phyloP scores from a whole-genome alignment of 1,139 yeast genomes.

The Geotrichum australiense region DNA sequence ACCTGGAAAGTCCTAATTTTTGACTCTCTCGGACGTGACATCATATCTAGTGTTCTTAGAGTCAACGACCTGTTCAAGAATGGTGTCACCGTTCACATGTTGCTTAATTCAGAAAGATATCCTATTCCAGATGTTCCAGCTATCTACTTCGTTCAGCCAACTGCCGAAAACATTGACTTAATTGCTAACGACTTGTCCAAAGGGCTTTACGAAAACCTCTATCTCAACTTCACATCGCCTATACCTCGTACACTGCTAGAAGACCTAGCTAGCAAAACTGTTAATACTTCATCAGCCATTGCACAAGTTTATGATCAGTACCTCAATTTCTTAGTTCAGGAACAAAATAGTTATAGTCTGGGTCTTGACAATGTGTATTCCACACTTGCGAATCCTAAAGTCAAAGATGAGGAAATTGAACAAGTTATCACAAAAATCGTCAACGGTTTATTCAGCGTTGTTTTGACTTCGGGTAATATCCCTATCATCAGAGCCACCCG shows the following conservation, averaged over 20 bases:
- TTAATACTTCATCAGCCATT: slow-evolving; percentile 57
- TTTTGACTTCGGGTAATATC: slow-evolving; percentile 68
- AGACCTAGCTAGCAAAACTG: slow-evolving; percentile 78
- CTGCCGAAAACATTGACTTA: slow-evolving; percentile 58
- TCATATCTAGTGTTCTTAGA: slow-evolving; percentile 80
- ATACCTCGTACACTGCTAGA: slow-evolving; percentile 74
- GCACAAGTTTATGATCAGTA: slow-evolving; percentile 92
- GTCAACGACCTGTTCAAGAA: slow-evolving; percentile 83
- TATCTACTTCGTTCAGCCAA: slow-evolving; percentile 85
- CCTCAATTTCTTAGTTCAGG: slow-evolving; percentile 84
- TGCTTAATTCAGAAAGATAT: slow-evolving; percentile 61
- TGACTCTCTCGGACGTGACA: slow-evolving; percentile 73
- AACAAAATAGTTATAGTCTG: slow-evolving; percentile 79
- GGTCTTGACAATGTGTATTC: slow-evolving; percentile 63
- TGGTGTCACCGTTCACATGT: slow-evolving; percentile 84
- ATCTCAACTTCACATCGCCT: slow-evolving; percentile 79
- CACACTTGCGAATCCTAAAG: slow-evolving; percentile 58
- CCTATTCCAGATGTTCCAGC: slow-evolving; percentile 91
- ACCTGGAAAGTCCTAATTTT: slow-evolving; percentile 91
- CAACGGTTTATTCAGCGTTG: slow-evolving; percentile 69
- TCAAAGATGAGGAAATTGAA: slow-evolving; percentile 71
- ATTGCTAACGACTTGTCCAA: slow-evolving; percentile 66
- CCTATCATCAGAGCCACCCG: slow-evolving; percentile 89
- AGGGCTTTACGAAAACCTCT: slow-evolving; percentile 71
- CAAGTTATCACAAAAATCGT: slow-evolving; percentile 62